Evolutionary conservation across 352 stramenopile genomes (phyloP).

Genomic region (Phytophthora cryptogea): DNA sequence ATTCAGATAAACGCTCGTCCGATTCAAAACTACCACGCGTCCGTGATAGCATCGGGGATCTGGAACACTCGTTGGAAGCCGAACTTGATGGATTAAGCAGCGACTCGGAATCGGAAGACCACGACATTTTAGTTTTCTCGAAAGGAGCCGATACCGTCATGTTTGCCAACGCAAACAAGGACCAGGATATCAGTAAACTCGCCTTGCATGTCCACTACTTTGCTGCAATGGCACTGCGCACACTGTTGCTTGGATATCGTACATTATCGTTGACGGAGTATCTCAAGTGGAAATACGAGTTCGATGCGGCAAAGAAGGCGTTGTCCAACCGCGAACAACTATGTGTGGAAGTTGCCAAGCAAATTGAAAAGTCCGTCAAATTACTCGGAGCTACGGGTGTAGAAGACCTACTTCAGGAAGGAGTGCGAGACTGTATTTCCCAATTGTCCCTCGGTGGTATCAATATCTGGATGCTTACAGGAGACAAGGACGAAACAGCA

Average conservation of each 20-base stretch:
- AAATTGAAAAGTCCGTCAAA: conserved; percentile 85
- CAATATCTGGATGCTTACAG: conserved; percentile 99
- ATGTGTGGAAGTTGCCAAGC: conserved; percentile 69
- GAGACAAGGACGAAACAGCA: conserved; percentile 99
- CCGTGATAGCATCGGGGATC: conserved; percentile 33
- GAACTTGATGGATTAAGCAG: conserved; percentile 27
- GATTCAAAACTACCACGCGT: conserved; percentile 7
- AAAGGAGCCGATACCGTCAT: conserved; percentile 92
- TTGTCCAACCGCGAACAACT: conserved; percentile 63
- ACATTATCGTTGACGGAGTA: conserved; percentile 68
- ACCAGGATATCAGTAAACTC: conserved; percentile 77
- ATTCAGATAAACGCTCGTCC: neutral
- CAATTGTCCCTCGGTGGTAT: conserved; percentile 95
- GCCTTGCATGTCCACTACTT: conserved; percentile 88
- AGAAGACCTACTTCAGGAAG: conserved; percentile 97
- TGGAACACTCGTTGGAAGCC: conserved; percentile 28
- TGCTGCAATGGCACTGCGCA: conserved; percentile 86
- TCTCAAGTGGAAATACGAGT: conserved; percentile 72
- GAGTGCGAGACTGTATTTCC: conserved; percentile 95
- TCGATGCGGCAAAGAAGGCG: conserved; percentile 67
- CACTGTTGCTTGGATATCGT: conserved; percentile 82
- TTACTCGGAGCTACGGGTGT: conserved; percentile 96
- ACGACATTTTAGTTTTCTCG: conserved; percentile 79
- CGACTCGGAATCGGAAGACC: conserved; percentile 34
- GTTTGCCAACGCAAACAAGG: conserved; percentile 76